These are phyloP conservation scores for Lagerstroemia speciosa DNA, from an alignment of 345 rosid genomes.

Conservation along the genomic window DNA sequence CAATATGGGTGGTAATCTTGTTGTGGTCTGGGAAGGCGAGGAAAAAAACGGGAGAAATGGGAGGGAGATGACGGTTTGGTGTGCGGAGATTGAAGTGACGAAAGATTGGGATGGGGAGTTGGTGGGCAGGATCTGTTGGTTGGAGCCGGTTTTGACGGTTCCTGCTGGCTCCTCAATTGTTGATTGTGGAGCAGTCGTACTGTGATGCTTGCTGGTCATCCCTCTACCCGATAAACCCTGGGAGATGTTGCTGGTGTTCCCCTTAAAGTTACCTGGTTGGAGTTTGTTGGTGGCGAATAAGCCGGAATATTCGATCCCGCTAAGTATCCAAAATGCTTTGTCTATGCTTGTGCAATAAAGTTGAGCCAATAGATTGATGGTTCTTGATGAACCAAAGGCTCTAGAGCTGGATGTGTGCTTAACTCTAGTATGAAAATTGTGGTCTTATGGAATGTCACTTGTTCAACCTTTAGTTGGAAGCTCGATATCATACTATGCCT, in stretches of 20 bases:
- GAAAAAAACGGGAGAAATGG: conserved; percentile 30
- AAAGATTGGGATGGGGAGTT: conserved; percentile 37
- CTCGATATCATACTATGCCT: too few relatives aligned
- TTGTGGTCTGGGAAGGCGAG: conserved; percentile 78
- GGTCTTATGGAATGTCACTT: too few relatives aligned
- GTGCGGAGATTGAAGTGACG: conserved; percentile 57
- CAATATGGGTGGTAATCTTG: conserved; percentile 71
- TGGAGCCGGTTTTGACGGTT: conserved; percentile 35
- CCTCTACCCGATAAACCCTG: neutral
- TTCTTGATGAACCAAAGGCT: too few relatives aligned
- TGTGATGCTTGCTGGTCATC: conserved; percentile 11
- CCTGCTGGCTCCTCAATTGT: conserved; percentile 50
- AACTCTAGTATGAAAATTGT: too few relatives aligned
- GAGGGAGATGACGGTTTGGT: conserved; percentile 56
- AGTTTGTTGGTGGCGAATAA: neutral
- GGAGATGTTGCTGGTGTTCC: neutral
- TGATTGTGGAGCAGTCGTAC: conserved; percentile 50
- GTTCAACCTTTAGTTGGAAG: too few relatives aligned
- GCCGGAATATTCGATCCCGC: neutral
- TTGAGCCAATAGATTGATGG: too few relatives aligned
- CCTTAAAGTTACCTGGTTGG: neutral
- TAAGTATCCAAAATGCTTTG: neutral
- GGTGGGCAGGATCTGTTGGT: conserved; percentile 63
- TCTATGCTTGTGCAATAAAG: neutral
- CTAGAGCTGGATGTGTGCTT: too few relatives aligned